Evolutionary conservation across 1,284 basidiomycete species (phyloP).

Genomic region (Cutaneotrichosporon curvatum): DNA sequence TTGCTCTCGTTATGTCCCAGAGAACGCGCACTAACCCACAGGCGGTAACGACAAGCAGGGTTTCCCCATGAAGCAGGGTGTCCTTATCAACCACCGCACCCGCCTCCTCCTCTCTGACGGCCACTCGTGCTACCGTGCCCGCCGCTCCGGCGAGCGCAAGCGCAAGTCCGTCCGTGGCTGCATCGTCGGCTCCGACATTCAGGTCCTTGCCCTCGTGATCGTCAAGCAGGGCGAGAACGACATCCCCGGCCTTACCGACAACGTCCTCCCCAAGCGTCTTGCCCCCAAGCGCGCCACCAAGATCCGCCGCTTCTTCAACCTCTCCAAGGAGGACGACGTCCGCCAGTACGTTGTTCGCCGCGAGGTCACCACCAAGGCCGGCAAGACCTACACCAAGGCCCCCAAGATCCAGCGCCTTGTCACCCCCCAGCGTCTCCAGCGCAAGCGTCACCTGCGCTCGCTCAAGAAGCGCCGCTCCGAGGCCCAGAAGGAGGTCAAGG

Average conservation of each 20-base stretch:
- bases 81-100: conserved; percentile 90
- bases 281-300: conserved; percentile 76
- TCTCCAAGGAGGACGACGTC: conserved; percentile 96
- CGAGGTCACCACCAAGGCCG: conserved; percentile 92
- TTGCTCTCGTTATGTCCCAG: no score
- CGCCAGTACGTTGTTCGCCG: conserved; percentile 86
- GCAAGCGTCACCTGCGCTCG: conserved; percentile 85
- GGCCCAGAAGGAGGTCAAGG: conserved; percentile 88
- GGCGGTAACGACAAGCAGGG: conserved; percentile 49
- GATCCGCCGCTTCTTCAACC: conserved; percentile 97
- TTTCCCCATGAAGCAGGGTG: conserved; percentile 87
- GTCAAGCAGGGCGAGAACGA: conserved; percentile 95
- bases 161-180: conserved; percentile 98
- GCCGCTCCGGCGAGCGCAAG: conserved; percentile 91
- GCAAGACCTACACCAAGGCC: conserved; percentile 97
- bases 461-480: conserved; percentile 85
- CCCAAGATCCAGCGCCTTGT: conserved; percentile 68
- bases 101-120: conserved; percentile 88
- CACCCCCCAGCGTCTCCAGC: conserved; percentile 90
- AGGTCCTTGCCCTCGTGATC: conserved; percentile 87
- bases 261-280: conserved; percentile 86
- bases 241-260: conserved; percentile 88
- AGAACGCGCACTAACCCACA: conserved; percentile 12
- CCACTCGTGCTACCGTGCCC: conserved; percentile 94
- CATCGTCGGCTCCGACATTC: conserved; percentile 94